phyloP scores from a whole-genome alignment of 331 rosid species.

The Quercus tomentella region DNA sequence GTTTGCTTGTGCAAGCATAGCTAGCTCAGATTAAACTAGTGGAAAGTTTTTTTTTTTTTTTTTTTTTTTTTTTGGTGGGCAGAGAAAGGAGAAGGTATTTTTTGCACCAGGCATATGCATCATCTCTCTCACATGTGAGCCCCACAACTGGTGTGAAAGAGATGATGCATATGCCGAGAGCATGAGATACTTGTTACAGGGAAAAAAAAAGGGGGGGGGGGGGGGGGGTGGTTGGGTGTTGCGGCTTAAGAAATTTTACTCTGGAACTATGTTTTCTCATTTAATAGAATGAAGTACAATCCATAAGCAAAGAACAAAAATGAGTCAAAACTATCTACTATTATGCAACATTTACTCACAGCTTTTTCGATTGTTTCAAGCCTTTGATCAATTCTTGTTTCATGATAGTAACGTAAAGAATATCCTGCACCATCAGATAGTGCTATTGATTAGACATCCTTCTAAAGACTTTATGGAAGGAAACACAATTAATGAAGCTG shows the following conservation, averaged over 20 bases:
- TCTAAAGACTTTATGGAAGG: not conserved
- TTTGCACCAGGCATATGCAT: too few relatives aligned
- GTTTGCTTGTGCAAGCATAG: not conserved
- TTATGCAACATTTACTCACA: conserved; percentile 37
- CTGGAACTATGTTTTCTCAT: not conserved
- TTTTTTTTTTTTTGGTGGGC: not conserved
- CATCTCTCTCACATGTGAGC: too few relatives aligned
- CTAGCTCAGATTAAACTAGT: not conserved
- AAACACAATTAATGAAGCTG: not conserved
- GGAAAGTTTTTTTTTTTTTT: not conserved
- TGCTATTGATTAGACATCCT: not conserved
- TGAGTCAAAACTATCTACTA: not conserved
- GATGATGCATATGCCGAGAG: too few relatives aligned
- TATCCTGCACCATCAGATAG: conserved; percentile 51
- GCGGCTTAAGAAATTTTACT: not conserved
- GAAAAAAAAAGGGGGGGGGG: too few relatives aligned
- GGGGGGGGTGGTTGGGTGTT: not conserved
- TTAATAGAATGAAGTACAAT: not conserved
- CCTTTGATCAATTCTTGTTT: conserved; percentile 66
- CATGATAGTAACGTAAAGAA: conserved; percentile 70
- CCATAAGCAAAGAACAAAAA: not conserved
- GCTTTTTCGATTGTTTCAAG: conserved; percentile 80
- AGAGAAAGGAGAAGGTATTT: not conserved
- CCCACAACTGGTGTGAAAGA: too few relatives aligned
- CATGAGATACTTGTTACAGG: too few relatives aligned